phyloP scores from a whole-genome alignment of 2,329 filamentous ascomycete species.

The Colletotrichum destructivum region DNA sequence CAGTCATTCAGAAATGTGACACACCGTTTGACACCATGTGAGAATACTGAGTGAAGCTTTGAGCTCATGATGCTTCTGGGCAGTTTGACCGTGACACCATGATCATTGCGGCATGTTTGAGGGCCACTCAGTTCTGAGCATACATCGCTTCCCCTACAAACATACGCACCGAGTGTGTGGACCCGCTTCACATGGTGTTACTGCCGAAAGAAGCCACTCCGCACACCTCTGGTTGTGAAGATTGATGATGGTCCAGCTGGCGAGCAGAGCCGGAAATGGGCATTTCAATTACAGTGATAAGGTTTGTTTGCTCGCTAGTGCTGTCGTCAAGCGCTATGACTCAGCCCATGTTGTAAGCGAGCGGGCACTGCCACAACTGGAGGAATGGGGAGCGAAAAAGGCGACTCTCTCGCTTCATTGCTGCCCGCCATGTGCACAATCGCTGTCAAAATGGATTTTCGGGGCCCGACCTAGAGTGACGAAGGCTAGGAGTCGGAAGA shows the following conservation, averaged over 20 bases:
- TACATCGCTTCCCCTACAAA: background rate
- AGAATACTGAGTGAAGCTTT: constrained; percentile 20
- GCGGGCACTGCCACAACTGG: no score
- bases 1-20: background rate
- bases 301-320: background rate
- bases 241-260: background rate
- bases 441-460: no score
- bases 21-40: background rate
- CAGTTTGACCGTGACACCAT: background rate
- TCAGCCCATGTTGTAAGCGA: no score
- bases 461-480: no score
- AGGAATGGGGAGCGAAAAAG: no score
- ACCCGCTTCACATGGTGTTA: background rate
- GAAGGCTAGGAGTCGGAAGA: no score
- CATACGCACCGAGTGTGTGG: background rate
- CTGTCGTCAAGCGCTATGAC: no score
- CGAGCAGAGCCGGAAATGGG: background rate
- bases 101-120: constrained; percentile 12
- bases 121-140: background rate
- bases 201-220: background rate
- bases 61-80: constrained; percentile 10
- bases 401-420: no score
- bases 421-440: no score
- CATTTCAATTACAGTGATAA: background rate
- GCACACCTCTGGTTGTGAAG: background rate